Conservation (phyloP, 371 early-diverging fungal species). For the Actinomucor elegans region DNA sequence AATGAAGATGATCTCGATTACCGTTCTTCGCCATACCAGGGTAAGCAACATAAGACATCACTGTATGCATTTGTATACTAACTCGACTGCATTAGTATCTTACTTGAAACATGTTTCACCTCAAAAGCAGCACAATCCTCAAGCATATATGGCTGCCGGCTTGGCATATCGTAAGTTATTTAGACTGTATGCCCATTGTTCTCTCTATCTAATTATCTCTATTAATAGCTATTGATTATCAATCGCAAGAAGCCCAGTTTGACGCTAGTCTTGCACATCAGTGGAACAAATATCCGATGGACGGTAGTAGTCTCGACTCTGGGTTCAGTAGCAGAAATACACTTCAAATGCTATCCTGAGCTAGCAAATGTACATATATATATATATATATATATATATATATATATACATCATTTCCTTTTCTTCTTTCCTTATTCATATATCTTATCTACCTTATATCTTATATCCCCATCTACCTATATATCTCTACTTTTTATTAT, state of each 20-base stretch:
- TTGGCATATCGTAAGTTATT: constrained; percentile 6
- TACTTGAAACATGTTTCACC: background rate
- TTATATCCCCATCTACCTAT: background rate
- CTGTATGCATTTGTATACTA: background rate
- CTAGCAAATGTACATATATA: background rate
- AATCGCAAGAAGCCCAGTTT: background rate
- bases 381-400: background rate
- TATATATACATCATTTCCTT: background rate
- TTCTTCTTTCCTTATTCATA: background rate
- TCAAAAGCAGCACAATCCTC: background rate
- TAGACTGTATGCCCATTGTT: background rate
- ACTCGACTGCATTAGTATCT: too few relatives aligned
- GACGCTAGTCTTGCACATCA: background rate
- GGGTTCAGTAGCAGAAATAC: background rate
- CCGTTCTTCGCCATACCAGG: background rate
- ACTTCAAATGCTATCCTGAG: background rate
- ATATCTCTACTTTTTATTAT: background rate
- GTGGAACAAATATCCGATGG: background rate
- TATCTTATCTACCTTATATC: background rate
- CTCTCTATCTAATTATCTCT: background rate
- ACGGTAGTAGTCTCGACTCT: constrained; percentile 1
- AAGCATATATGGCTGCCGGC: background rate
- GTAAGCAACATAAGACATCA: too few relatives aligned
- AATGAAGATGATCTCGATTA: constrained; percentile 16
- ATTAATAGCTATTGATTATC: background rate